A percentile compares a stretch with the other conserved stretches of the same genome.
Conservation (phyloP, 2,329 filamentous ascomycete species). For the Lasiodiplodia hormozganensis region DNA sequence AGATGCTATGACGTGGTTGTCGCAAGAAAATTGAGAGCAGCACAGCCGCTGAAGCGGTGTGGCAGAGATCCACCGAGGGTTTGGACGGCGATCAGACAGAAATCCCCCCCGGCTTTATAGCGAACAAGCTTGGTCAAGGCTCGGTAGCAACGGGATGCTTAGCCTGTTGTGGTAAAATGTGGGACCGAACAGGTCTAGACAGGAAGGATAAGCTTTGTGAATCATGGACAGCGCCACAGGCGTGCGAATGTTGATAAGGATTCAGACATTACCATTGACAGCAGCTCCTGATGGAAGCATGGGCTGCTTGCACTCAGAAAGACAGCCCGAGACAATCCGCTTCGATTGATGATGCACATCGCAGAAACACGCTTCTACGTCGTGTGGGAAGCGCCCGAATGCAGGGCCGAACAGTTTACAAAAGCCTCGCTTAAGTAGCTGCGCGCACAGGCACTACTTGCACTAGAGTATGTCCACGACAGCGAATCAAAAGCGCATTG, state of each 20-base stretch:
- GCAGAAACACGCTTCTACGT: too few relatives aligned
- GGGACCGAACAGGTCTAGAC: constrained; percentile 4
- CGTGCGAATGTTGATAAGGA: background rate
- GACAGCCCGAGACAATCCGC: too few relatives aligned
- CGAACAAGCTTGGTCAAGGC: constrained; percentile 21
- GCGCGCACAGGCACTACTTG: background rate
- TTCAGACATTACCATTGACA: background rate
- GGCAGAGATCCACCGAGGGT: constrained; percentile 1
- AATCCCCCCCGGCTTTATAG: constrained; percentile 13
- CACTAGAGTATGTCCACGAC: background rate
- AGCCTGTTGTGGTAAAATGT: background rate
- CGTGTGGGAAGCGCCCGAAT: too few relatives aligned
- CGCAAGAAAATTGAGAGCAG: background rate
- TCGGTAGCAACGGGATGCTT: constrained; percentile 1
- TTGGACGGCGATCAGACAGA: constrained; percentile 9
- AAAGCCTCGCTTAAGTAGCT: background rate
- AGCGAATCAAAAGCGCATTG: background rate
- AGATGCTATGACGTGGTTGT: background rate
- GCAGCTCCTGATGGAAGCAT: too few relatives aligned
- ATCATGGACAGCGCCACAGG: background rate
- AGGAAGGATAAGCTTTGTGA: constrained; percentile 7
- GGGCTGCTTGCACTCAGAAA: too few relatives aligned
- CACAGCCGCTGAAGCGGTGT: constrained; percentile 1
- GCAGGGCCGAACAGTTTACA: background rate
- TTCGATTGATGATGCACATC: background rate